Base-by-base conservation (phyloP, 73 alveolate genomes). In the Halteria grandinella region DNA sequence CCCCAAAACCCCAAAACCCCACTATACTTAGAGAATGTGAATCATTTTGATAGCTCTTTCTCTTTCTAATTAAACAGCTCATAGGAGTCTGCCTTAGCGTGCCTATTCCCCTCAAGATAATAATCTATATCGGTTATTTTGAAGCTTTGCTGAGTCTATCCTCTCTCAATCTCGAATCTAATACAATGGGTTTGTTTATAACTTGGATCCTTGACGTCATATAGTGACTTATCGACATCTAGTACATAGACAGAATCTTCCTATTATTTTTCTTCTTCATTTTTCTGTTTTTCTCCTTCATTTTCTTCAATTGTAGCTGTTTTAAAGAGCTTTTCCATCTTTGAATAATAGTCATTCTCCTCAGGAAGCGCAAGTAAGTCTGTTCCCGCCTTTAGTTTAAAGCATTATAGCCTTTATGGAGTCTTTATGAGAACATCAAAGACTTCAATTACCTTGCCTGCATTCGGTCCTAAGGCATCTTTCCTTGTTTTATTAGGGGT, bases 371-470 rank as follows among this genome's bases (percentile, higher is more conserved):
- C 17, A n/a, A 63, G 11, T 17, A 10, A 27, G 28, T 57, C 74
- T 6, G 15, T 3, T 11, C 58, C 69, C 15, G 55, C 47, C 33
- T 31, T 44, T 1, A 44, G 49, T 20, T 66, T 52, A 41, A 66
- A 23, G 2, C 41, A 52, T 23, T 66, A 40, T 25, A 66, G 69
- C 32, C 81, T n/a, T 18, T 66, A 45, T 45, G 41, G 18, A 24
- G 54, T 66, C 36, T 18, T 66, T 14, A 66, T 66, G 48, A 45
- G 15, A n/a, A 66, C 81, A 66, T 66, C 81, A 45, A 66, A 66
- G n/a, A 66, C 81, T 47, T 66, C 81, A 21, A 66, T 66, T 23
- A 66, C 5, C 17, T 66, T 66, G n/a, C n/a, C n/a, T n/a, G n/a
- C n/a, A n/a, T n/a, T n/a, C n/a, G n/a, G n/a, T n/a, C n/a, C n/a